Evolutionary conservation across 306 rosid species (phyloP).

Genomic region (Luffa acutangula): DNA sequence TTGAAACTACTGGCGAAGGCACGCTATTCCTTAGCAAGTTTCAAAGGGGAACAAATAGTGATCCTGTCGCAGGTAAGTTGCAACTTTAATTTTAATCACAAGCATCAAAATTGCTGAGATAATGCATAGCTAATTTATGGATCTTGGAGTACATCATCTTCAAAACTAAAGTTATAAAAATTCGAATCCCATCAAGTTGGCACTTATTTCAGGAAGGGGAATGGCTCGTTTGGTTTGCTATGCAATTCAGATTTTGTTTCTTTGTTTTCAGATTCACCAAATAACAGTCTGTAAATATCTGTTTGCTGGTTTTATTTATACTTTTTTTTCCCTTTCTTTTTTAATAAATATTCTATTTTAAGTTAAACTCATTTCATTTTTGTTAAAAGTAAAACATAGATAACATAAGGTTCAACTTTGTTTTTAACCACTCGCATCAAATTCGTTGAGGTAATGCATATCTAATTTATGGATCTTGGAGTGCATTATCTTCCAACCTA

Average conservation of each 20-base stretch:
- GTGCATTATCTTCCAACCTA: neutral
- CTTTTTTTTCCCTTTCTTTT: no score
- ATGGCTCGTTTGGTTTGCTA: no score
- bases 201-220: neutral
- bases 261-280: no score
- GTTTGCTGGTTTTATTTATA: no score
- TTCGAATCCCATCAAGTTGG: neutral
- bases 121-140: neutral
- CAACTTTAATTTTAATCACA: constrained; percentile 16
- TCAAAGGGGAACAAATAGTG: constrained; percentile 89
- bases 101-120: constrained; percentile 8
- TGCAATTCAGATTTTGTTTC: no score
- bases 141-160: neutral
- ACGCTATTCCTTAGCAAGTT: constrained; percentile 76
- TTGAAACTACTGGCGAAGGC: constrained; percentile 78
- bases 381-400: no score
- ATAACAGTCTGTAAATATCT: no score
- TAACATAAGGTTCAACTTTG: constrained; percentile 20
- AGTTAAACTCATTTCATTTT: no score
- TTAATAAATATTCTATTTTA: no score
- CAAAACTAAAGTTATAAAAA: neutral
- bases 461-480: neutral
- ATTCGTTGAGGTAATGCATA: neutral
- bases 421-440: constrained; percentile 8
- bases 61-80: constrained; percentile 77